A percentile compares a stretch with the other conserved stretches of the same genome.
Conservation (phyloP, 2,329 filamentous ascomycete genomes). For the Eurotiales sp. region DNA sequence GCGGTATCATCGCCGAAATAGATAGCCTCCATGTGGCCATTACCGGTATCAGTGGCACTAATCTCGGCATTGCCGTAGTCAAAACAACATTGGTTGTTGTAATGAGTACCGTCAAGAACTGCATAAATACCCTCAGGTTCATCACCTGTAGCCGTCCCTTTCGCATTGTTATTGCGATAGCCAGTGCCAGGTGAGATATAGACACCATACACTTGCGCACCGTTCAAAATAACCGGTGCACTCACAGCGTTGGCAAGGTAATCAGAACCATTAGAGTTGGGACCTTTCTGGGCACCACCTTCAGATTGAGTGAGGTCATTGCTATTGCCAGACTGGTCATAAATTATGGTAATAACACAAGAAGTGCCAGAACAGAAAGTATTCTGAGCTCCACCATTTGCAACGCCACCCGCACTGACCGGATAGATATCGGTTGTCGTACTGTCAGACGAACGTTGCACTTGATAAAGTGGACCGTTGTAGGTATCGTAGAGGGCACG, state of each 20-base stretch:
- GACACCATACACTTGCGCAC: constrained; percentile 10
- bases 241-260: constrained; percentile 11
- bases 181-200: constrained; percentile 11
- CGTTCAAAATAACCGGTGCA: constrained; percentile 11
- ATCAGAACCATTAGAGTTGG: constrained; percentile 4
- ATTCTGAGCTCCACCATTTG: constrained; percentile 8
- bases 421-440: constrained; percentile 8
- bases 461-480: constrained; percentile 6
- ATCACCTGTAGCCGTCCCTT: constrained; percentile 4
- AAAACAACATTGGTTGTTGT: constrained; percentile 10
- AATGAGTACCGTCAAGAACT: constrained; percentile 12
- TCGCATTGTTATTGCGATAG: constrained; percentile 7
- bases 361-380: constrained; percentile 9
- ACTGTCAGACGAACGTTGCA: constrained; percentile 6
- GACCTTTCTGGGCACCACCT: constrained; percentile 1
- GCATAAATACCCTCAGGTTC: constrained; percentile 11
- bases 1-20: constrained; percentile 7
- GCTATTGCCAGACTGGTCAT: constrained; percentile 11
- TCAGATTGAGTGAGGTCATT: constrained; percentile 9
- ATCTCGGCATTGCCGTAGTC: constrained; percentile 14
- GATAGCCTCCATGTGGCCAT: constrained; percentile 13
- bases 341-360: constrained; percentile 12
- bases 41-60: constrained; percentile 10
- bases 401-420: constrained; percentile 8
- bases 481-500: constrained; percentile 8